Conservation (phyloP, 225 moss, liverwort and hornwort genomes). For the Asterella californica region DNA sequence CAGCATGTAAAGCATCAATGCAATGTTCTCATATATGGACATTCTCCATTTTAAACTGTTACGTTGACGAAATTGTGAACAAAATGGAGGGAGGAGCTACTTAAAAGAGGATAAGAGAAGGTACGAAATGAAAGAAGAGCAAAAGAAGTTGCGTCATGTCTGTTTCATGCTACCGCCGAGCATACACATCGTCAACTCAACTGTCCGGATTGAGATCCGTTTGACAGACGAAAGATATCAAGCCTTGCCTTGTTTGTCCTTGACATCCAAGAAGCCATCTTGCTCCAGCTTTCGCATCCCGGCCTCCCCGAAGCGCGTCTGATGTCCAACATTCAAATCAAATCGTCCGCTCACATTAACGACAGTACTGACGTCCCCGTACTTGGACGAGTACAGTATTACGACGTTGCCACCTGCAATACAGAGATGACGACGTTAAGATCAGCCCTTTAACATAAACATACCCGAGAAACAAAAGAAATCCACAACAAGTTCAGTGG, state of each 20-base stretch:
- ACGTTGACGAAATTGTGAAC: background rate
- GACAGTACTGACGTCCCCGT: conserved; percentile 73
- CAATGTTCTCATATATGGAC: background rate
- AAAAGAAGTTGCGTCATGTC: background rate
- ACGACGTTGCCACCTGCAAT: conserved; percentile 73
- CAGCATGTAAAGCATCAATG: background rate
- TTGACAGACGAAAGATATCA: background rate
- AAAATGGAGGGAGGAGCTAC: background rate
- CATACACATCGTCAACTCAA: background rate
- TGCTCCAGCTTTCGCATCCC: conserved; percentile 69
- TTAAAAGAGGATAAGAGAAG: too few relatives aligned
- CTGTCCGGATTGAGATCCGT: background rate
- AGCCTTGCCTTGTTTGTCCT: conserved; percentile 51
- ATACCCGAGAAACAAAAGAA: too few relatives aligned
- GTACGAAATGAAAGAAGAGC: too few relatives aligned
- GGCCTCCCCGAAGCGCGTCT: conserved; percentile 52
- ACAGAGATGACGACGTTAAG: background rate
- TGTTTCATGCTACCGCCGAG: background rate
- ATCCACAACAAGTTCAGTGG: background rate
- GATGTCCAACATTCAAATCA: conserved; percentile 56
- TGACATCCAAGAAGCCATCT: conserved; percentile 75
- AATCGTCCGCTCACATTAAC: conserved; percentile 89
- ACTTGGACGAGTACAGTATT: conserved; percentile 84
- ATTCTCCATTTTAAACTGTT: background rate
- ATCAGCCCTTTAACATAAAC: background rate